phyloP scores from a whole-genome alignment of 495 filamentous ascomycete species.

The Aspergillus kassunensis region DNA sequence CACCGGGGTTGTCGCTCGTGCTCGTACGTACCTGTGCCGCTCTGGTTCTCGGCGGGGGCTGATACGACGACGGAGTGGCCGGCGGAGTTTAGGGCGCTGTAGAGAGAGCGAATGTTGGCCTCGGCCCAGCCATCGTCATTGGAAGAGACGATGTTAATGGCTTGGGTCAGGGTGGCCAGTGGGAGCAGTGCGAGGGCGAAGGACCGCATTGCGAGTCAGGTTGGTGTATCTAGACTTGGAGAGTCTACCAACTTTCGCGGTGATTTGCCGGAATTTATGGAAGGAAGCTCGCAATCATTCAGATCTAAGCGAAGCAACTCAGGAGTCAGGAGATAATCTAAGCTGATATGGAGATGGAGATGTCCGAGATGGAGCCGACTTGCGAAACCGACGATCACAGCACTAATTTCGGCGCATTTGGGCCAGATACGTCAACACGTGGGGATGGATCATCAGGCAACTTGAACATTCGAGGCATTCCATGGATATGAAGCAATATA shows the following conservation, averaged over 20 bases:
- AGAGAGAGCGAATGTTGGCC: slow-evolving; percentile 56
- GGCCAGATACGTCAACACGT: slow-evolving; percentile 3
- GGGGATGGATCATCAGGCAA: not conserved
- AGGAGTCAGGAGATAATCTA: not conserved
- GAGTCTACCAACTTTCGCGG: not conserved
- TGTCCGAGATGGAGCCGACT: not conserved
- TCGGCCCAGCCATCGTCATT: slow-evolving; percentile 75
- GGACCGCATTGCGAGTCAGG: slow-evolving; percentile 11
- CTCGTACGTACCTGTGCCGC: slow-evolving; percentile 49
- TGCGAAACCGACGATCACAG: not conserved
- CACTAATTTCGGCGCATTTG: not conserved
- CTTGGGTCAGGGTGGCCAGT: slow-evolving; percentile 23
- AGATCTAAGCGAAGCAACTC: not conserved
- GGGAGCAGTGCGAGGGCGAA: slow-evolving; percentile 15
- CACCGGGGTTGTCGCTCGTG: no score
- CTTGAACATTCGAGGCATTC: no score
- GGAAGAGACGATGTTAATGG: slow-evolving; percentile 56
- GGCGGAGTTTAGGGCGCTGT: slow-evolving; percentile 44
- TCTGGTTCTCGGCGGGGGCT: slow-evolving; percentile 61
- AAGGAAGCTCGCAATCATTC: not conserved
- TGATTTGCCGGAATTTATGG: not conserved
- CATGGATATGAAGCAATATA: no score
- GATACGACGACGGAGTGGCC: slow-evolving; percentile 60
- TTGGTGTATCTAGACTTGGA: not conserved
- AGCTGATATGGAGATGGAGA: not conserved